A percentile compares a stretch with the other conserved stretches of the same genome.
phyloP scores from a whole-genome alignment of 108 stramenopile genomes.

The Nitzschia putrida region DNA sequence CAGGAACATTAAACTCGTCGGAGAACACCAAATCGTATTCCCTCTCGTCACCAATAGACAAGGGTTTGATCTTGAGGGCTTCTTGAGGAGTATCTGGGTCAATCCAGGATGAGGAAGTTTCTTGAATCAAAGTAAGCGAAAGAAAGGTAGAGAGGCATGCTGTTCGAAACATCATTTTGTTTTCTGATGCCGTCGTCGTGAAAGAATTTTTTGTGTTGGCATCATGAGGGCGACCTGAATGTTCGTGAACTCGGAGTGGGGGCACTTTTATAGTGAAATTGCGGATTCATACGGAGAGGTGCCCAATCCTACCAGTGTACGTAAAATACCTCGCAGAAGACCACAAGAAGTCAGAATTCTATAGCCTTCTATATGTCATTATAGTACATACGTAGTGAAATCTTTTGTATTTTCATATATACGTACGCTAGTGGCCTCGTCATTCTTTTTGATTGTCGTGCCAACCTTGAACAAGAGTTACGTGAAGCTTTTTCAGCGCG shows the following conservation, averaged over 20 bases:
- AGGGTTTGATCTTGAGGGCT: conserved; percentile 21
- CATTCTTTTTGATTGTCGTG: too few species aligned
- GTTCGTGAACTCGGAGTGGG: too few species aligned
- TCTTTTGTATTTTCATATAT: too few species aligned
- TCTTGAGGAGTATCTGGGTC: conserved; percentile 72
- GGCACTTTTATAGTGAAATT: too few species aligned
- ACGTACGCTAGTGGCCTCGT: too few species aligned
- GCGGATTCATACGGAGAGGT: too few species aligned
- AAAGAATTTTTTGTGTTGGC: background rate
- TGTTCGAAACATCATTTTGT: background rate
- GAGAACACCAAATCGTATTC: conserved; percentile 86
- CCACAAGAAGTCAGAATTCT: background rate
- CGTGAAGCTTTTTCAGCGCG: too few species aligned
- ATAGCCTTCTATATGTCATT: too few species aligned
- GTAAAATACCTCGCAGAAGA: background rate
- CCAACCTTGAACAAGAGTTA: too few species aligned
- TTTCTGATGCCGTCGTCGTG: background rate
- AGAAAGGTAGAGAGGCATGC: background rate
- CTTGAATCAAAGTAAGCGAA: background rate
- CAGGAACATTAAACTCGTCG: conserved; percentile 90
- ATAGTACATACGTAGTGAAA: too few species aligned
- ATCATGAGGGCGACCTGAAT: too few species aligned
- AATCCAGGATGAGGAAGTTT: conserved; percentile 42
- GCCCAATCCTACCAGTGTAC: background rate
- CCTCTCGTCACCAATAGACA: conserved; percentile 44